phyloP scores from a whole-genome alignment of 1,284 basidiomycete species.

The Rhodotorula sp. region DNA sequence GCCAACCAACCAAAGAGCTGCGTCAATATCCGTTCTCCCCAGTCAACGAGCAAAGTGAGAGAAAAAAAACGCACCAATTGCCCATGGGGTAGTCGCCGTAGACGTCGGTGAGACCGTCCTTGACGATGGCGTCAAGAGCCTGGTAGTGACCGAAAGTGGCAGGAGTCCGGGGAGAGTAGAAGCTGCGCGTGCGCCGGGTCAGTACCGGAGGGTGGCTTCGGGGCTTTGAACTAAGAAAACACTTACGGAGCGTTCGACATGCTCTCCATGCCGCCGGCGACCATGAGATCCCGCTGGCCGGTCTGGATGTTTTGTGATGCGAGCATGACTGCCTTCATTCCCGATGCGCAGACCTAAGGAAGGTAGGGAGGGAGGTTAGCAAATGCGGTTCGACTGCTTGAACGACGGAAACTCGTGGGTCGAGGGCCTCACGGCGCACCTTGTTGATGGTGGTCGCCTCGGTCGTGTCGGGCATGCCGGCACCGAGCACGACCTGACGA shows the following conservation, averaged over 20 bases:
- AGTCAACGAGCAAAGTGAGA: no score
- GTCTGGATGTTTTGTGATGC: slow-evolving; percentile 53
- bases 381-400: not conserved
- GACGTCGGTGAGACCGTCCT: slow-evolving; percentile 92
- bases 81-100: slow-evolving; percentile 71
- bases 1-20: no score
- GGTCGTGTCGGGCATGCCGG: slow-evolving; percentile 76
- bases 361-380: not conserved
- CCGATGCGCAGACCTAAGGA: slow-evolving; percentile 51
- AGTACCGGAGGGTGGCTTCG: slow-evolving; percentile 3
- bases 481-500: slow-evolving; percentile 67
- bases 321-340: slow-evolving; percentile 54
- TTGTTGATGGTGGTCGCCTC: slow-evolving; percentile 97
- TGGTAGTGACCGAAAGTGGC: slow-evolving; percentile 87
- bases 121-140: slow-evolving; percentile 80
- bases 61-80: slow-evolving; percentile 52
- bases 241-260: slow-evolving; percentile 48
- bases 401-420: not conserved
- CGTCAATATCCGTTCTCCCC: not conserved
- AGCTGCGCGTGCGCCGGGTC: slow-evolving; percentile 57
- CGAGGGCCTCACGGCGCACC: slow-evolving; percentile 46
- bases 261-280: slow-evolving; percentile 54
- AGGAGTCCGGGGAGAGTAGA: slow-evolving; percentile 83
- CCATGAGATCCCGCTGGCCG: slow-evolving; percentile 51
- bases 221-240: not conserved